These are phyloP conservation scores for Metschnikowia vanudenii DNA, from an alignment of 805 yeast species.

Conservation along the genomic window DNA sequence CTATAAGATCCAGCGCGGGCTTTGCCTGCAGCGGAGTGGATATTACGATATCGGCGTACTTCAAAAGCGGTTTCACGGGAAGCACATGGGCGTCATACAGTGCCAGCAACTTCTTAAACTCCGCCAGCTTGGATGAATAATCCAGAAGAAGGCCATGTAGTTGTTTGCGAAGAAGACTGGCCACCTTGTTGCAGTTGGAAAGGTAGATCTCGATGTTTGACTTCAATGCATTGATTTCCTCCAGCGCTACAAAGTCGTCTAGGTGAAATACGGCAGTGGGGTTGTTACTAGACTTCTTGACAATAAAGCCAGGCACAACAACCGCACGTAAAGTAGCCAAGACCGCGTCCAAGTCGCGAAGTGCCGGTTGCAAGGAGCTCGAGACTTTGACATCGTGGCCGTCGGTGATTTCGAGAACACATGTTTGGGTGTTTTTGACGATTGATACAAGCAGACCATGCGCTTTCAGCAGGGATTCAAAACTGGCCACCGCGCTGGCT, in stretches of 20 bases:
- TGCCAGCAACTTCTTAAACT: constrained; percentile 18
- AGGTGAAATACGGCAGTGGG: constrained; percentile 16
- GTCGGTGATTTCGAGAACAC: constrained; percentile 6
- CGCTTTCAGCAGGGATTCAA: constrained; percentile 19
- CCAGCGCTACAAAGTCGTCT: constrained; percentile 35
- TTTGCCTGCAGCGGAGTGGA: not conserved
- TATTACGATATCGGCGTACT: constrained; percentile 1
- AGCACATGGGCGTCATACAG: constrained; percentile 17
- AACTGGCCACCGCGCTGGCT: constrained; percentile 15
- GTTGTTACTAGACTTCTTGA: constrained; percentile 6
- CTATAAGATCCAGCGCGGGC: constrained; percentile 6
- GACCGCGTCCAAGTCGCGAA: constrained; percentile 26
- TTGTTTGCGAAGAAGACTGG: constrained; percentile 2
- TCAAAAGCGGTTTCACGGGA: constrained; percentile 6
- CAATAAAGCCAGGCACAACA: constrained; percentile 28
- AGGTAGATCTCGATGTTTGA: constrained; percentile 29
- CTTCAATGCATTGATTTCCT: constrained; percentile 28
- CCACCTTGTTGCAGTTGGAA: constrained; percentile 20
- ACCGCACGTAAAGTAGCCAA: constrained; percentile 25
- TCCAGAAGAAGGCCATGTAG: constrained; percentile 6
- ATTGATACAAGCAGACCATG: constrained; percentile 16
- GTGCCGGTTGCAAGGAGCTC: constrained; percentile 22
- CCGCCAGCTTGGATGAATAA: constrained; percentile 3
- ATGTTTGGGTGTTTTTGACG: constrained; percentile 18
- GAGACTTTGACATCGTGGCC: constrained; percentile 13